phyloP scores from a whole-genome alignment of 352 stramenopile species.

The Phytophthora sansomeana region DNA sequence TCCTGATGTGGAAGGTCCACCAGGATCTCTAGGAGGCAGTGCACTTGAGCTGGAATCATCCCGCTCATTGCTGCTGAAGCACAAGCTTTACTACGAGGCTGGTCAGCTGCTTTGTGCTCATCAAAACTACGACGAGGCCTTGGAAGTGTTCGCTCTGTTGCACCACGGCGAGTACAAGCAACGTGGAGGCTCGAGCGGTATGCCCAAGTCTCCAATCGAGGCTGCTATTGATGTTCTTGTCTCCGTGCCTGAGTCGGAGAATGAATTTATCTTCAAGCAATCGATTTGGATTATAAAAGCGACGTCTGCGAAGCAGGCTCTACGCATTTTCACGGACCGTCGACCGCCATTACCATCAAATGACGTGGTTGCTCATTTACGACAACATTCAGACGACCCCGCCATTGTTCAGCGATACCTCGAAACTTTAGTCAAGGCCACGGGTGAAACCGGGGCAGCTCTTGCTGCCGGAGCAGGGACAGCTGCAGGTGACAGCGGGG shows the following conservation, averaged over 20 bases:
- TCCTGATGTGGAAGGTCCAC: conserved; percentile 51
- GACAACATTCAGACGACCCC: conserved; percentile 76
- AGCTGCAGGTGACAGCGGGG: conserved; percentile 10
- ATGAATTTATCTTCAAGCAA: conserved; percentile 89
- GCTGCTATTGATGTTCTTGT: conserved; percentile 92
- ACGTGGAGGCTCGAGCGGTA: conserved; percentile 52
- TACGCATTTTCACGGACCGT: conserved; percentile 88
- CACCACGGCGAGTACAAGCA: conserved; percentile 88
- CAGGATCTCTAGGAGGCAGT: conserved; percentile 50
- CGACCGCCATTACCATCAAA: conserved; percentile 72
- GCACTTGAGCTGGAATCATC: conserved; percentile 75
- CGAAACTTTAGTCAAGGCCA: conserved; percentile 80
- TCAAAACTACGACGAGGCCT: conserved; percentile 68
- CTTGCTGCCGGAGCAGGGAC: conserved; percentile 13
- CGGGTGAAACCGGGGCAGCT: conserved; percentile 33
- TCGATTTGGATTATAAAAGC: conserved; percentile 89
- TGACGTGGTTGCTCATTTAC: conserved; percentile 81
- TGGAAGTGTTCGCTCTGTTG: conserved; percentile 87
- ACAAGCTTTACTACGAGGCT: conserved; percentile 86
- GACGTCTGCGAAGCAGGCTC: conserved; percentile 72
- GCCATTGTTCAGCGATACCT: conserved; percentile 84
- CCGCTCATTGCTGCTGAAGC: conserved; percentile 67
- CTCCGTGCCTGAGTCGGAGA: conserved; percentile 72
- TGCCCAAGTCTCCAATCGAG: conserved; percentile 89
- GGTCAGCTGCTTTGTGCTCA: conserved; percentile 75